Evolutionary conservation across 2,329 filamentous ascomycete species (phyloP).

Genomic region (Hypomyces perniciosus): DNA sequence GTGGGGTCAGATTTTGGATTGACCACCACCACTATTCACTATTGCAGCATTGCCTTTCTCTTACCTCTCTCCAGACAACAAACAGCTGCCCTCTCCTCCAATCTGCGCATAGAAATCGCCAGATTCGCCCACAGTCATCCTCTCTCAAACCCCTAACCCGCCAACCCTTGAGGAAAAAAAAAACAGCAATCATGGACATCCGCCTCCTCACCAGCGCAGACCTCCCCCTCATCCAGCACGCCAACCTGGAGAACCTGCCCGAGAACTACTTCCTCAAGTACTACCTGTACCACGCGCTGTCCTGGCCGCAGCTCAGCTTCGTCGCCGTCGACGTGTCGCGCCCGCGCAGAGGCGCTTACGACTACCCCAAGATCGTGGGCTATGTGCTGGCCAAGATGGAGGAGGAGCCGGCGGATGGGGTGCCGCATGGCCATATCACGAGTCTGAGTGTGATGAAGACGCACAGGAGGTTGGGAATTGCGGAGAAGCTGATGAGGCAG

Average conservation of each 20-base stretch:
- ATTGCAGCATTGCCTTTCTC: neutral
- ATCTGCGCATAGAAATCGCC: neutral
- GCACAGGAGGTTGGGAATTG: slow-evolving; percentile 82
- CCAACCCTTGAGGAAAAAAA: neutral
- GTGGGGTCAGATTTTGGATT: slow-evolving; percentile 9
- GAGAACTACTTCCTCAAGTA: slow-evolving; percentile 99
- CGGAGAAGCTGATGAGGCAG: slow-evolving; percentile 96
- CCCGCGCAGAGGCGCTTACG: slow-evolving; percentile 69
- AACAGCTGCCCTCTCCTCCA: neutral
- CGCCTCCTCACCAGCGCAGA: slow-evolving; percentile 76
- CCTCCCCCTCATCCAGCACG: slow-evolving; percentile 90
- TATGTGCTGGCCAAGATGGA: slow-evolving; percentile 99
- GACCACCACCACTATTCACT: neutral
- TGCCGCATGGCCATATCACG: slow-evolving; percentile 95
- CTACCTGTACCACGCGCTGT: slow-evolving; percentile 97
- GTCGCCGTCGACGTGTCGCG: slow-evolving; percentile 89
- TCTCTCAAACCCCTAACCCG: neutral
- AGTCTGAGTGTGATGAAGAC: slow-evolving; percentile 94
- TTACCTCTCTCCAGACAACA: neutral
- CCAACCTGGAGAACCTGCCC: slow-evolving; percentile 97
- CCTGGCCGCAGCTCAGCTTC: slow-evolving; percentile 95
- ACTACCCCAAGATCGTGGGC: slow-evolving; percentile 95
- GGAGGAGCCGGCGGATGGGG: slow-evolving; percentile 85
- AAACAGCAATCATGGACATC: slow-evolving; percentile 68
- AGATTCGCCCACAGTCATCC: neutral